Base-by-base conservation (phyloP, 352 stramenopile species). In the Achlya hypogyna region DNA sequence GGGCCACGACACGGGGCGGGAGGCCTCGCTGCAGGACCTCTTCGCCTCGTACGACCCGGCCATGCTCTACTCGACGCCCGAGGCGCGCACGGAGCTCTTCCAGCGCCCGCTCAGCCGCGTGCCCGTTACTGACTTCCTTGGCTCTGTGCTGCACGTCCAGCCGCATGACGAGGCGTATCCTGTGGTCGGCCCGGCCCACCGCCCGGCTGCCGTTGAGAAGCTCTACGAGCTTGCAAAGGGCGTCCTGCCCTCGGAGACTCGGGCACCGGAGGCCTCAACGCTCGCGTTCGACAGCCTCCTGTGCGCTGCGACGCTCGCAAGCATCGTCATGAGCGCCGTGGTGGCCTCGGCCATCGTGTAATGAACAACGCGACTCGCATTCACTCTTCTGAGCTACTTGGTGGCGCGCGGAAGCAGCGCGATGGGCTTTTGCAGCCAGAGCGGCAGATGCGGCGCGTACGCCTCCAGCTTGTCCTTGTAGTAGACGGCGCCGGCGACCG, bases 91-190 rank as follows among this genome's bases (percentile, higher is more conserved):
- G 5, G 83, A 92, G 51, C 84, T 91, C 27, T 75, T 94, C 12
- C 77, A 77, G 0, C 83, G 86, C 22, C 73, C 80, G 9, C 81
- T 95, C 60, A 74, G 89, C 32, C 69, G 81, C 4, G 81, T 93
- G 2, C 80, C 78, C 9, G 89, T 96, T 72, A 95, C 87, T 4
- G 87, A 96, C 60, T 95, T 96, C 69, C 75, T 96, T n/a, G 86
- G 87, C 5, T 95, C 87, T 4, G 86, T 96, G 23, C 67, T 96
- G 22, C 78, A 93, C 51, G 72, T 96, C 18, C 73, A 91, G 5
- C 73, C 92, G 27, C 78, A 92, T 49, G 74, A 88, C 34, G 84
- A 91, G 63, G 78, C 78, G 5, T 94, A 93, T 71, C 86, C 82
- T 3, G 80, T 93, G 28, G 75, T 86, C 31, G 69, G 29, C 14